Percentiles rank a stretch among this genome's conserved stretches.
Conservation (phyloP, 768 basidiomycete species). For the Pulveroboletus sp. region DNA sequence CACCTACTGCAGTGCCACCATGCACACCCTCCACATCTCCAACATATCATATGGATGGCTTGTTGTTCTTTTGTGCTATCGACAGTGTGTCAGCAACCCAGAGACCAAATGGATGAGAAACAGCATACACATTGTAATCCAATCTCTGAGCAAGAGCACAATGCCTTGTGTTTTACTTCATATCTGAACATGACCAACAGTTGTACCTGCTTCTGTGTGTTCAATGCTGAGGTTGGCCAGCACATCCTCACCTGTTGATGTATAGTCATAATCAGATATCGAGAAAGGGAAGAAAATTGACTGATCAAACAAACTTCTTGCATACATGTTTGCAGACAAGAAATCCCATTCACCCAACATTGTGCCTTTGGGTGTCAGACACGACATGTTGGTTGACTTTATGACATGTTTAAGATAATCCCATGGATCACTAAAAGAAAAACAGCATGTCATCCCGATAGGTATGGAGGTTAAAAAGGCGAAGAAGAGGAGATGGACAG, state of each 20-base stretch:
- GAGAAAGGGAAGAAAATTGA: not conserved
- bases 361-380: slow-evolving; percentile 84
- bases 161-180: slow-evolving; percentile 98
- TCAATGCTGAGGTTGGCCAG: slow-evolving; percentile 94
- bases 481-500: slow-evolving; percentile 50
- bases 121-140: slow-evolving; percentile 63
- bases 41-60: slow-evolving; percentile 23
- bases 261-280: no score
- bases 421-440: slow-evolving; percentile 62
- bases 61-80: slow-evolving; percentile 43
- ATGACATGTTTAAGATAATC: slow-evolving; percentile 93
- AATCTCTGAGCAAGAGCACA: slow-evolving; percentile 89
- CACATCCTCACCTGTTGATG: slow-evolving; percentile 87
- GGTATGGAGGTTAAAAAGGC: not conserved
- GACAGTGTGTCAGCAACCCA: not conserved
- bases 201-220: slow-evolving; percentile 72
- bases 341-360: slow-evolving; percentile 96
- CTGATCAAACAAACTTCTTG: slow-evolving; percentile 88
- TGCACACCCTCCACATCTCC: no score
- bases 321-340: slow-evolving; percentile 95
- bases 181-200: slow-evolving; percentile 93
- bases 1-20: no score
- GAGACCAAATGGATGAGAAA: not conserved
- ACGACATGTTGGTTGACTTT: slow-evolving; percentile 97
- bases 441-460: not conserved